Evolutionary conservation across 2,329 filamentous ascomycete species (phyloP).

Genomic region (Elsinoe necatrix): DNA sequence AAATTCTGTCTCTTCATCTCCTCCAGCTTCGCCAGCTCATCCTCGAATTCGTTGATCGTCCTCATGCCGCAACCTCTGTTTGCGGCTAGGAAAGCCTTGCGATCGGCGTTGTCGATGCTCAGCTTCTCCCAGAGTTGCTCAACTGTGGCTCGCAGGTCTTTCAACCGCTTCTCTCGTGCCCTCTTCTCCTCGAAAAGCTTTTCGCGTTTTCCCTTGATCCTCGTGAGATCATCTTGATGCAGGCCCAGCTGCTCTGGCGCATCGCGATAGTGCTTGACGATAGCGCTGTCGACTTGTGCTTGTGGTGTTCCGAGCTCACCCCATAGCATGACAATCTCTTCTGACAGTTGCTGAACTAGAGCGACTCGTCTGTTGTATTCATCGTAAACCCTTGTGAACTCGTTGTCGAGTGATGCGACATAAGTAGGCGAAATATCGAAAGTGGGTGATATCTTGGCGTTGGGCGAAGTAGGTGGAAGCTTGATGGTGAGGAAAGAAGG

Average conservation of each 20-base stretch:
- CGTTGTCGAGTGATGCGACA: slow-evolving; percentile 73
- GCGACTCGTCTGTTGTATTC: slow-evolving; percentile 82
- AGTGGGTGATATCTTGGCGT: slow-evolving; percentile 65
- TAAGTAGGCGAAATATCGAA: slow-evolving; percentile 93
- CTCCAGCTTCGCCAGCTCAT: slow-evolving; percentile 76
- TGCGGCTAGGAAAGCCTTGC: slow-evolving; percentile 72
- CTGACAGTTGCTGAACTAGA: slow-evolving; percentile 63
- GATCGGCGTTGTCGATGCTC: slow-evolving; percentile 70
- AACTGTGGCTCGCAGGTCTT: slow-evolving; percentile 67
- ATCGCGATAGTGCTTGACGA: slow-evolving; percentile 84
- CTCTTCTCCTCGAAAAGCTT: slow-evolving; percentile 84
- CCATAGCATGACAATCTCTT: slow-evolving; percentile 91
- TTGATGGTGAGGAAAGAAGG: slow-evolving; percentile 75
- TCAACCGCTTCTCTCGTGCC: slow-evolving; percentile 66
- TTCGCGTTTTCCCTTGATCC: slow-evolving; percentile 66
- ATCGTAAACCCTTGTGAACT: slow-evolving; percentile 92
- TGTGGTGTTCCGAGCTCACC: slow-evolving; percentile 91
- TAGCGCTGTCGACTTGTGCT: slow-evolving; percentile 76
- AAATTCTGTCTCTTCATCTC: slow-evolving; percentile 93
- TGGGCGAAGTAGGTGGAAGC: slow-evolving; percentile 71
- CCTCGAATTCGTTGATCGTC: slow-evolving; percentile 92
- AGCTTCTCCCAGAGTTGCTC: slow-evolving; percentile 84
- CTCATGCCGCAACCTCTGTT: slow-evolving; percentile 88
- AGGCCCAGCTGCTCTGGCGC: slow-evolving; percentile 89
- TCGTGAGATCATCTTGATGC: slow-evolving; percentile 73